Percentiles rank a stretch among this genome's conserved stretches.
These are phyloP conservation scores for Diutina sp. DNA, from an alignment of 1,139 yeast species.

Conservation along the genomic window DNA sequence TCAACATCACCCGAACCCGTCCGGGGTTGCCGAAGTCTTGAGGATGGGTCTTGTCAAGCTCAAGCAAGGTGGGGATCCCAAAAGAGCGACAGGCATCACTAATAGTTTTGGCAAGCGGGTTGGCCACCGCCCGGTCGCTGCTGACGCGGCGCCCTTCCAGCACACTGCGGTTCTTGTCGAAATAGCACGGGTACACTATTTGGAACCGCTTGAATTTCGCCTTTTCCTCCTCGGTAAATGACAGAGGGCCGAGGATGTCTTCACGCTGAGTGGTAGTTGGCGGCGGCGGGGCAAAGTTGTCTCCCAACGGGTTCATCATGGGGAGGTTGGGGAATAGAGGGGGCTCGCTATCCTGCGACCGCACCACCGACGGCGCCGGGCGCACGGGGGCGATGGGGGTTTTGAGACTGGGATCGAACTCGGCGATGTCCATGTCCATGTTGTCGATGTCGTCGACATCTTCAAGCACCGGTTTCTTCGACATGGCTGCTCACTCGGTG, in stretches of 20 bases:
- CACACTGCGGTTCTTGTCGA: slow-evolving; percentile 66
- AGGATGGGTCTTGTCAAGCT: slow-evolving; percentile 83
- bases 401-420: slow-evolving; percentile 63
- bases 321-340: slow-evolving; percentile 13
- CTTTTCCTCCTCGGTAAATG: slow-evolving; percentile 35
- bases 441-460: slow-evolving; percentile 83
- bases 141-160: slow-evolving; percentile 78
- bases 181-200: slow-evolving; percentile 81
- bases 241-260: slow-evolving; percentile 24
- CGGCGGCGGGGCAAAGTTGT: background rate
- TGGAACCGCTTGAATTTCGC: slow-evolving; percentile 58
- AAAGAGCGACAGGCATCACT: slow-evolving; percentile 47
- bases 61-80: slow-evolving; percentile 45
- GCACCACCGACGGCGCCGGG: slow-evolving; percentile 36
- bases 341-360: slow-evolving; percentile 44
- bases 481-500: background rate
- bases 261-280: slow-evolving; percentile 3
- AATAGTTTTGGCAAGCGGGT: slow-evolving; percentile 78
- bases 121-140: slow-evolving; percentile 52
- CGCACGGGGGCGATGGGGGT: slow-evolving; percentile 62
- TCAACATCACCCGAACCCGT: slow-evolving; percentile 64
- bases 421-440: slow-evolving; percentile 86
- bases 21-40: slow-evolving; percentile 98
- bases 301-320: slow-evolving; percentile 7
- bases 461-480: slow-evolving; percentile 63